Evolutionary conservation across 805 yeast species (phyloP).

Genomic region (Lipomyces spencermartinsiae): DNA sequence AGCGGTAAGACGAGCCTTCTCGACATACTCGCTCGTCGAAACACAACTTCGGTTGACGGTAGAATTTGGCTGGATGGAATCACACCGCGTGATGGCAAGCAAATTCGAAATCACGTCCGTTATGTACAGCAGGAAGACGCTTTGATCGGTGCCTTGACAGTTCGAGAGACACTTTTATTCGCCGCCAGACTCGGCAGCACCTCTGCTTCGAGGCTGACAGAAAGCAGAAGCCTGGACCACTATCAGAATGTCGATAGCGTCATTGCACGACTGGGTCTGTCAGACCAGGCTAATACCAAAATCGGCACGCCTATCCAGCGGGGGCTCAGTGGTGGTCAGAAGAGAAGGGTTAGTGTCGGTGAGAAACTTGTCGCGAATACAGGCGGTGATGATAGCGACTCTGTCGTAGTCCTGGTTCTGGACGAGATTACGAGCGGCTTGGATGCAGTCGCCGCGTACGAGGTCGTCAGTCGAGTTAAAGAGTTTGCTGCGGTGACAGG

Average conservation of each 20-base stretch:
- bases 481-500: conserved; percentile 4
- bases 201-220: conserved; percentile 45
- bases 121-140: conserved; percentile 68
- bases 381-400: background rate
- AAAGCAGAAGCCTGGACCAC: conserved; percentile 48
- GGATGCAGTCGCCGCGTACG: conserved; percentile 60
- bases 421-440: conserved; percentile 70
- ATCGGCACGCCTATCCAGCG: conserved; percentile 52
- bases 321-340: conserved; percentile 62
- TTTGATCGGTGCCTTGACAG: conserved; percentile 58
- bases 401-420: background rate
- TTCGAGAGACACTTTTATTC: conserved; percentile 59
- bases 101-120: conserved; percentile 59
- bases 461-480: background rate
- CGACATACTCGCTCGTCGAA: conserved; percentile 62
- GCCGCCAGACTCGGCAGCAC: conserved; percentile 52
- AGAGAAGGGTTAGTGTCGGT: conserved; percentile 61
- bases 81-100: conserved; percentile 54
- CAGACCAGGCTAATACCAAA: conserved; percentile 59
- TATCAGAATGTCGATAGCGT: conserved; percentile 59
- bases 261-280: conserved; percentile 59
- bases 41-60: conserved; percentile 64
- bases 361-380: conserved; percentile 57
- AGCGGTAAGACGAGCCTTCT: conserved; percentile 66
- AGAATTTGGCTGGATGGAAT: conserved; percentile 56